Evolutionary conservation across 2,329 filamentous ascomycete species (phyloP).

Genomic region (Fusarium sp.): DNA sequence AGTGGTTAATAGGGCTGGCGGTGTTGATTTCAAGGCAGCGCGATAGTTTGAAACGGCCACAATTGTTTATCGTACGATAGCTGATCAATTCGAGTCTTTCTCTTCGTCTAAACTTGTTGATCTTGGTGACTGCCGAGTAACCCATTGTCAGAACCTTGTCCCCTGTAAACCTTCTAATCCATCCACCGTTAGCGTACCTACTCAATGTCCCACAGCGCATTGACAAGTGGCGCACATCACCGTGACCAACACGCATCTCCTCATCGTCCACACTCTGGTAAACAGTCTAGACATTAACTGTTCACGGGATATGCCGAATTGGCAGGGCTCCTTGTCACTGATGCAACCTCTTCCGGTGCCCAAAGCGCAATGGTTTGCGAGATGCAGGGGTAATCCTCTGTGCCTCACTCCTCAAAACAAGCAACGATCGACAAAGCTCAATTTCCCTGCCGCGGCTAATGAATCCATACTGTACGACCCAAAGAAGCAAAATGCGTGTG

Average conservation of each 20-base stretch:
- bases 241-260: background rate
- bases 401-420: background rate
- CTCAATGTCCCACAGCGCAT: background rate
- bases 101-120: background rate
- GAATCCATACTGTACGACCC: background rate
- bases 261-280: background rate
- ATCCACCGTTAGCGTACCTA: background rate
- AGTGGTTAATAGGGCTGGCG: slow-evolving; percentile 24
- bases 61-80: background rate
- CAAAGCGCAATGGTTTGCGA: slow-evolving; percentile 32
- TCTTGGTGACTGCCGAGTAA: background rate
- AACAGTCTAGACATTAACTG: background rate
- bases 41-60: slow-evolving; percentile 5
- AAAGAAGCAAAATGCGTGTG: slow-evolving; percentile 5
- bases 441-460: slow-evolving; percentile 21
- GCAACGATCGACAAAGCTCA: slow-evolving; percentile 9
- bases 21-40: slow-evolving; percentile 38
- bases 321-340: background rate
- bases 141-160: background rate
- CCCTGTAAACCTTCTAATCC: background rate
- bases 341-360: slow-evolving; percentile 14
- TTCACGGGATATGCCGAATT: background rate
- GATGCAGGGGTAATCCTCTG: slow-evolving; percentile 14
- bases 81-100: background rate
- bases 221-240: slow-evolving; percentile 17